Evolutionary conservation across 305 asterid species (phyloP).

Genomic region (Ajuga reptans): DNA sequence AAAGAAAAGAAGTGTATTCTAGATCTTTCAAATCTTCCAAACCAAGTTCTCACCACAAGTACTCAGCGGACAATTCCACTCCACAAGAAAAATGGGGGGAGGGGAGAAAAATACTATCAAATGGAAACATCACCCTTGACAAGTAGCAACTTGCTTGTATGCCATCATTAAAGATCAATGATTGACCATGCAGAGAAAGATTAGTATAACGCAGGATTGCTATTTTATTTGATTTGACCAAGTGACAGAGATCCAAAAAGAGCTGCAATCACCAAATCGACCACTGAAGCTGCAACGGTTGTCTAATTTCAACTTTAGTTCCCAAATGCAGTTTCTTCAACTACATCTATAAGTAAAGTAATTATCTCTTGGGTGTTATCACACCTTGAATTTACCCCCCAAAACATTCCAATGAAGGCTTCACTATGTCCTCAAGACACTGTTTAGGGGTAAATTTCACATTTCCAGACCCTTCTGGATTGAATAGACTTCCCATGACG

Average conservation of each 20-base stretch:
- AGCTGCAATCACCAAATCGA: too few relatives aligned
- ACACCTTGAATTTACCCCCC: too few relatives aligned
- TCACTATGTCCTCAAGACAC: too few relatives aligned
- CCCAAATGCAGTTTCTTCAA: too few relatives aligned
- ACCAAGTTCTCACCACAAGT: neutral
- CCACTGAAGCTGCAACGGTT: too few relatives aligned
- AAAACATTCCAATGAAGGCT: too few relatives aligned
- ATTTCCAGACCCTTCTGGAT: too few relatives aligned
- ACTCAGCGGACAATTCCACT: neutral
- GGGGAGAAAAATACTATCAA: neutral
- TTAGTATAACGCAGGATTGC: neutral
- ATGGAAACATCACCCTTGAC: neutral
- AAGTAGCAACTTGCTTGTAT: neutral
- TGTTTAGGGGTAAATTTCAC: too few relatives aligned
- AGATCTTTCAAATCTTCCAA: constrained; percentile 9
- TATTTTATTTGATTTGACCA: neutral
- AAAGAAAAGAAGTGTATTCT: neutral
- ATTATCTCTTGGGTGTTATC: too few relatives aligned
- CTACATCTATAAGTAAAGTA: too few relatives aligned
- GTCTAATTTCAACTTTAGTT: too few relatives aligned
- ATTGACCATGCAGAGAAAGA: neutral
- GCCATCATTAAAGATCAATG: neutral
- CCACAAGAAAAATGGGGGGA: neutral
- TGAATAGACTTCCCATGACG: neutral
- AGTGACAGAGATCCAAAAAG: neutral